Conservation (phyloP, 106 monocot genomes). For the Gastrodia elata region DNA sequence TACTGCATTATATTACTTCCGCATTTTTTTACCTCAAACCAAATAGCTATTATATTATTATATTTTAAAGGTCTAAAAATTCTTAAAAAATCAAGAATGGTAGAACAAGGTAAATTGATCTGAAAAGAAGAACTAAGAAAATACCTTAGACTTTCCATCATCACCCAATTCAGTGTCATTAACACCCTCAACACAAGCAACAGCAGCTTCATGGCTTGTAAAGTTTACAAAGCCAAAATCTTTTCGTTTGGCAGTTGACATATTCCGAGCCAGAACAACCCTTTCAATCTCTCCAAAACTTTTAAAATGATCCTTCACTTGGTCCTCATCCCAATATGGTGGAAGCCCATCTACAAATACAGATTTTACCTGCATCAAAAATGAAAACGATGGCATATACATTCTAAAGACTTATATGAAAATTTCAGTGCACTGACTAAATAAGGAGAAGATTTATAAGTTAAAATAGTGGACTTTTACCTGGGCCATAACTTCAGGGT, state of each 20-base stretch:
- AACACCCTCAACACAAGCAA: constrained; percentile 43
- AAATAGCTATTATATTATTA: no score
- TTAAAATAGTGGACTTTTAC: constrained; percentile 12
- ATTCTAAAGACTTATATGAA: neutral
- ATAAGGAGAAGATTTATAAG: neutral
- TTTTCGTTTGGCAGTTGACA: constrained; percentile 54
- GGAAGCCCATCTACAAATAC: constrained; percentile 71
- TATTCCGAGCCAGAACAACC: constrained; percentile 56
- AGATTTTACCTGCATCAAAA: constrained; percentile 42
- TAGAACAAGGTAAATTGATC: no score
- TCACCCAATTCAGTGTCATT: constrained; percentile 55
- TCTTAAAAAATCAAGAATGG: no score
- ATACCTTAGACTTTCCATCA: constrained; percentile 61
- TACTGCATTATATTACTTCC: no score
- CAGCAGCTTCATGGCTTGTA: constrained; percentile 50
- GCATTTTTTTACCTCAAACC: no score
- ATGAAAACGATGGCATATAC: neutral
- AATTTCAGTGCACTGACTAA: neutral
- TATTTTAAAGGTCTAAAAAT: no score
- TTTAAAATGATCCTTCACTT: constrained; percentile 60
- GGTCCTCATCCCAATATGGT: constrained; percentile 72
- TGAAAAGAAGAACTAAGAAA: neutral
- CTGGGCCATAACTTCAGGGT: constrained; percentile 69
- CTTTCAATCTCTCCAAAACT: constrained; percentile 63
- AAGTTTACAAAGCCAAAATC: constrained; percentile 86